Evolutionary conservation across 2,329 filamentous ascomycete genomes (phyloP).

Genomic region (Emydomyces testavorans): DNA sequence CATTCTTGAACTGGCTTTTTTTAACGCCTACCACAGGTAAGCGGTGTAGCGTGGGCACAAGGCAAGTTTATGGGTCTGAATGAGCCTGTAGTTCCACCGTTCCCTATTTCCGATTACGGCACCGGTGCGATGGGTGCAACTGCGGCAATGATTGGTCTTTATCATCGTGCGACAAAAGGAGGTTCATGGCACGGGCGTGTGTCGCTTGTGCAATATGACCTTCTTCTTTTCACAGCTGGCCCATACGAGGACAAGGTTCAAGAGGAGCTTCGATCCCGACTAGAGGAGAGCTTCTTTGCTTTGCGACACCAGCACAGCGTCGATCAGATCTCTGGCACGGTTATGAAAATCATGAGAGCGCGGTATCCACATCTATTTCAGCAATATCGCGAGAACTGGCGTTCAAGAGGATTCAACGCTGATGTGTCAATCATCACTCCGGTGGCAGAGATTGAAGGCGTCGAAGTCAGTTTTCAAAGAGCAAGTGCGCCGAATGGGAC

Average conservation of each 20-base stretch:
- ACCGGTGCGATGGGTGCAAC: constrained; percentile 62
- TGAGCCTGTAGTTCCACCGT: constrained; percentile 35
- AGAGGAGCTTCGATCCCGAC: constrained; percentile 39
- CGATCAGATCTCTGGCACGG: constrained; percentile 52
- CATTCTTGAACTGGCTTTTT: neutral
- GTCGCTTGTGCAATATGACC: constrained; percentile 56
- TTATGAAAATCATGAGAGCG: constrained; percentile 44
- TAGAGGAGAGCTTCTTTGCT: constrained; percentile 44
- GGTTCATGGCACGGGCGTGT: constrained; percentile 56
- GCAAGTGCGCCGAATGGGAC: constrained; percentile 43
- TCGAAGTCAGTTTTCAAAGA: constrained; percentile 40
- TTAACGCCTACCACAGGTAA: constrained; percentile 25
- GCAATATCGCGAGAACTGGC: constrained; percentile 40
- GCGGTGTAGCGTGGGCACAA: constrained; percentile 34
- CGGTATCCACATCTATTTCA: constrained; percentile 45
- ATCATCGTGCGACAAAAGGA: constrained; percentile 49
- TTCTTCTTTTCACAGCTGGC: constrained; percentile 52
- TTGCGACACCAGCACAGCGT: constrained; percentile 53
- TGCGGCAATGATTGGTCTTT: constrained; percentile 53
- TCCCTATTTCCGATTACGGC: constrained; percentile 52
- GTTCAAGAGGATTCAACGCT: constrained; percentile 34
- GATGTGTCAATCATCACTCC: constrained; percentile 41
- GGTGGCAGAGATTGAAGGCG: constrained; percentile 37
- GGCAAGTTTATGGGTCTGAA: constrained; percentile 33
- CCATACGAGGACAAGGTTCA: constrained; percentile 46